Base-by-base conservation (phyloP, 192 early-diverging fungal genomes). In the Backusella liffmaniae region DNA sequence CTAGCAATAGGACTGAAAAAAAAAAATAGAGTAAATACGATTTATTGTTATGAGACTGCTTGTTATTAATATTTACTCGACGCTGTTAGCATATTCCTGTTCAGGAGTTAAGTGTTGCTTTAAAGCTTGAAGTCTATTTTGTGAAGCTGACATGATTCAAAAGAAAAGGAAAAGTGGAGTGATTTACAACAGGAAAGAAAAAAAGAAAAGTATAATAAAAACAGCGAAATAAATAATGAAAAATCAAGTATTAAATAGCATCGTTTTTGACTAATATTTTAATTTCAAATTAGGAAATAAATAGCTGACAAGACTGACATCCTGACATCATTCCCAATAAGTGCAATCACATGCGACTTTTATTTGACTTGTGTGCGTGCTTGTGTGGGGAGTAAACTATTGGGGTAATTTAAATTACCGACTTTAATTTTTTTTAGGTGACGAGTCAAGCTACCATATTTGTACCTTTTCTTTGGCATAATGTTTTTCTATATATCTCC, bases 1-100 rank as follows among this genome's bases (percentile, higher is more conserved):
- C 73, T 77, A 21, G 68, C 73, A 3, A 81, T 73, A 21, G 80
- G 76, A 39, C 80, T 81, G 26, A n/a, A 16, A 23, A 23, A 70
- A 30, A 42, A 66, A 66, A 35, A 66, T 16, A 66, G 18, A 67
- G 32, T 35, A 67, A 35, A 9, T 30, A 67, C 16, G 15, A 9
- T 7, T 5, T 30, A 35, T 32, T 67, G 32, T 15, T 30, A 35
- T 35, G 6, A n/a, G 15, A 1, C 26, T 49, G 16, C 13, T 70
- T 39, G 23, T 26, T 37, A 39, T 34, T 68, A 18, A 68, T 71
- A 71, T 35, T 71, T 71, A 71, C 70, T 71, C 70, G 29, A 71
- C 70, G 23, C 23, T 21, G 21, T 36, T 73, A 23, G 72, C 72
- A 73, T 73, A 32, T 59, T 59, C 72, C 35, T 73, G 51, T 15